Conservation (phyloP, 768 basidiomycete genomes). For the Suillus occidentalis region DNA sequence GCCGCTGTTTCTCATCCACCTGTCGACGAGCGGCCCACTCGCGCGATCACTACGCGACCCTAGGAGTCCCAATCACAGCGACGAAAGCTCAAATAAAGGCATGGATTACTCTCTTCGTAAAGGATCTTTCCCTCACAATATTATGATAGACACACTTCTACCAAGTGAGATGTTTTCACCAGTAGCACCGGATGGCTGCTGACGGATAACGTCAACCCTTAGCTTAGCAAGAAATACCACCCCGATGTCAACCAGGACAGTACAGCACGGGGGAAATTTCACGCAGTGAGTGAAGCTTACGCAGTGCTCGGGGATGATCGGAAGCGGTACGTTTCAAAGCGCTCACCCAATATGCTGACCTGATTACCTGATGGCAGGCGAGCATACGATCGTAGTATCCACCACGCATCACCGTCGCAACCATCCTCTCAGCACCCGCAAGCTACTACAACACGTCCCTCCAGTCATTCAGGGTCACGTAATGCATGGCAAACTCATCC, state of each 20-base stretch:
- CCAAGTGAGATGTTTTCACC: conserved; percentile 20
- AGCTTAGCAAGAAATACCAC: conserved; percentile 51
- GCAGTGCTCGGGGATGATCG: conserved; percentile 45
- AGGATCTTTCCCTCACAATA: conserved; percentile 3
- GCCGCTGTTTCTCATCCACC: conserved; percentile 24
- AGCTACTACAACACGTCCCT: conserved; percentile 28
- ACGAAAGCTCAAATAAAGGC: conserved; percentile 36
- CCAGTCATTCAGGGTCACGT: conserved; percentile 25
- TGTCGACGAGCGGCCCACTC: conserved; percentile 12
- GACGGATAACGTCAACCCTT: not conserved
- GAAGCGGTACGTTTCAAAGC: conserved; percentile 34
- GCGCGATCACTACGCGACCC: conserved; percentile 29
- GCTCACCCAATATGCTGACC: too few species aligned
- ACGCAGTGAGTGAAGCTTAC: conserved; percentile 49
- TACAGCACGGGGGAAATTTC: conserved; percentile 40
- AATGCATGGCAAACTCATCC: conserved; percentile 27
- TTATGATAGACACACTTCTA: conserved; percentile 29
- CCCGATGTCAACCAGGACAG: conserved; percentile 44
- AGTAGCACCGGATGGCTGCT: not conserved
- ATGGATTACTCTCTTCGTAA: not conserved
- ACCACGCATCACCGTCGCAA: conserved; percentile 6
- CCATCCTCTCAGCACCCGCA: conserved; percentile 26
- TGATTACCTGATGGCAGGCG: conserved; percentile 22
- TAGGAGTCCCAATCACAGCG: conserved; percentile 27
- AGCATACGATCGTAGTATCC: conserved; percentile 30